Base-by-base conservation (phyloP, 1,284 basidiomycete species). In the Sphagnurus paluster region DNA sequence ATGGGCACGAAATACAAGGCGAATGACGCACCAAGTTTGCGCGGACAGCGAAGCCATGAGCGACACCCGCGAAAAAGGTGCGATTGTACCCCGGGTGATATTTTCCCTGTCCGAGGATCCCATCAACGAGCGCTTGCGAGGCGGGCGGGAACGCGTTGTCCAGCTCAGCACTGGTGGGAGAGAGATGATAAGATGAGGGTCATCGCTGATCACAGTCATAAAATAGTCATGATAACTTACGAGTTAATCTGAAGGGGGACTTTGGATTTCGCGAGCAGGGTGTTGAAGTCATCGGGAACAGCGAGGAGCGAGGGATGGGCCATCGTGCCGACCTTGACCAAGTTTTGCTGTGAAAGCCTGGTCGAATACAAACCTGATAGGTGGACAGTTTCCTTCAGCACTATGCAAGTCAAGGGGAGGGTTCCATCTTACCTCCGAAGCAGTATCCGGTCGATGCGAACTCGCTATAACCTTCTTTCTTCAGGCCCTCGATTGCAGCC, bases 291-390 rank as follows among this genome's bases (percentile, higher is more conserved):
- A 28, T 50, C 45, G 13, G 52, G 52, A 20, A 48, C 33, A 5
- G 42, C 43, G 3, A 54, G 42, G n/a, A 40, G 24, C 6, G 52
- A 54, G 5, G 52, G 52, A 28, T 54, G 52, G 3, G 52, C 52
- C 52, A 51, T 54, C 9, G 52, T 54, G 5, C 46, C 52, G 17
- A 54, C 52, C 44, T 50, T 51, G 20, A 54, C 25, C 20, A 45
- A 38, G 33, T 54, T 54, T 30, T 54, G 39, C 19, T 51, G 52
- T 3, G 49, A 42, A 17, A 54, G 52, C 34, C 48, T 48, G 11
- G 52, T 53, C 5, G 49, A 42, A 34, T 53, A 53, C 19, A 53
- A 32, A 23, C 52, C 52, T 53, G 23, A 13, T 1, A 5, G 36
- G 8, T 21, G 3, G 24, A n/a, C n/a, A n/a, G n/a, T n/a, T n/a